These are phyloP conservation scores for Tilletia caries DNA, from an alignment of 1,284 basidiomycete species.

Conservation along the genomic window DNA sequence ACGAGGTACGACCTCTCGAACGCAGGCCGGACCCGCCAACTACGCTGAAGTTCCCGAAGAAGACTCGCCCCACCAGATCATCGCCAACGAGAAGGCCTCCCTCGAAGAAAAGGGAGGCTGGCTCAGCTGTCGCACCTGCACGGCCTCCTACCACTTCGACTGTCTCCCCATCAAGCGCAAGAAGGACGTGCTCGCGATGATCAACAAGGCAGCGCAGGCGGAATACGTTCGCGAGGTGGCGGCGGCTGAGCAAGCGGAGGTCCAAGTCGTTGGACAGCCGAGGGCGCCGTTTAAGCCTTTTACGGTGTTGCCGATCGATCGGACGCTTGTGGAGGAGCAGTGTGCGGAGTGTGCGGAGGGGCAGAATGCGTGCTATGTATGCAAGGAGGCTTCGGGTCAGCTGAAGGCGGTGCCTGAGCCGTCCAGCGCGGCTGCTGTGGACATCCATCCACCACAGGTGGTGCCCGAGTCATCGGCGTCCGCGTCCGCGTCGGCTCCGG, in stretches of 20 bases:
- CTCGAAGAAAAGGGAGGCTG: slow-evolving; percentile 34
- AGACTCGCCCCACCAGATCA: slow-evolving; percentile 21
- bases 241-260: slow-evolving; percentile 16
- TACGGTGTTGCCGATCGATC: slow-evolving; percentile 24
- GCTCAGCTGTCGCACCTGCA: slow-evolving; percentile 34
- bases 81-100: slow-evolving; percentile 27
- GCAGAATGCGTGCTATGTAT: slow-evolving; percentile 28
- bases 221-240: background rate
- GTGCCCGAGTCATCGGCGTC: too few relatives aligned
- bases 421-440: too few relatives aligned
- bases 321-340: slow-evolving; percentile 22
- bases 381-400: slow-evolving; percentile 15
- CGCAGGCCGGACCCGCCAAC: slow-evolving; percentile 8
- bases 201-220: slow-evolving; percentile 22
- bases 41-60: slow-evolving; percentile 20
- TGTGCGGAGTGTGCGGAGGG: slow-evolving; percentile 30
- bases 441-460: too few relatives aligned
- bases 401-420: too few relatives aligned
- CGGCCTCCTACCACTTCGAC: slow-evolving; percentile 34
- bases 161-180: slow-evolving; percentile 26
- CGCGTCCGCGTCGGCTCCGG: background rate
- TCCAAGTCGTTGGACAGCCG: too few relatives aligned
- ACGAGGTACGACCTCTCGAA: background rate
- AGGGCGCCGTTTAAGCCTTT: slow-evolving; percentile 18
- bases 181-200: slow-evolving; percentile 21